Evolutionary conservation across 192 early-diverging fungal species (phyloP).

Genomic region (Diversispora epigaea): DNA sequence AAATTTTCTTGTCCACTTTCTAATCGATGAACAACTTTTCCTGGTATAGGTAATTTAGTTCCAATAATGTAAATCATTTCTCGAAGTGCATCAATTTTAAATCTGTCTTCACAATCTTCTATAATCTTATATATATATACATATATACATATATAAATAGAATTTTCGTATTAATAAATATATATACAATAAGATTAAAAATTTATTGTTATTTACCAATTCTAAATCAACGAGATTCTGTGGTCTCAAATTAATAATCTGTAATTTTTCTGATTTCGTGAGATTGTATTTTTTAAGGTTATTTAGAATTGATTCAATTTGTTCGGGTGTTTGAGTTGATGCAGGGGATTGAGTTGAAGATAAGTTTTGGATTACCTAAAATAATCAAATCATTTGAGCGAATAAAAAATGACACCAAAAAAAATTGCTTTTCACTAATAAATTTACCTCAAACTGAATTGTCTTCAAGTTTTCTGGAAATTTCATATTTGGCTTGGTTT

Average conservation of each 20-base stretch:
- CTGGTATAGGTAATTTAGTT: slow-evolving; percentile 3
- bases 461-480: slow-evolving; percentile 26
- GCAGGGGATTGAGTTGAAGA: slow-evolving; percentile 8
- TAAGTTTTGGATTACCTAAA: slow-evolving; percentile 20
- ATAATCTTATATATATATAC: slow-evolving; percentile 1
- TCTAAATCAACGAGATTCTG: slow-evolving; percentile 11
- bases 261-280: slow-evolving; percentile 22
- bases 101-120: slow-evolving; percentile 30
- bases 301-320: slow-evolving; percentile 7
- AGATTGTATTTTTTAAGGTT: slow-evolving; percentile 17
- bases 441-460: slow-evolving; percentile 24
- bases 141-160: no score
- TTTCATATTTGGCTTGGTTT: background rate
- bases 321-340: slow-evolving; percentile 20
- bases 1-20: background rate
- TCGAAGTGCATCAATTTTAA: background rate
- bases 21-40: slow-evolving; percentile 10
- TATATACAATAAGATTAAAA: background rate
- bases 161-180: no score
- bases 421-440: background rate
- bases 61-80: slow-evolving; percentile 18
- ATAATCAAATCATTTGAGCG: background rate
- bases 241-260: slow-evolving; percentile 23
- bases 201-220: background rate
- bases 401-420: background rate